A percentile compares a stretch with the other conserved stretches of the same genome.
phyloP scores from a whole-genome alignment of 768 basidiomycete species.

The Lentinus tigrinus region DNA sequence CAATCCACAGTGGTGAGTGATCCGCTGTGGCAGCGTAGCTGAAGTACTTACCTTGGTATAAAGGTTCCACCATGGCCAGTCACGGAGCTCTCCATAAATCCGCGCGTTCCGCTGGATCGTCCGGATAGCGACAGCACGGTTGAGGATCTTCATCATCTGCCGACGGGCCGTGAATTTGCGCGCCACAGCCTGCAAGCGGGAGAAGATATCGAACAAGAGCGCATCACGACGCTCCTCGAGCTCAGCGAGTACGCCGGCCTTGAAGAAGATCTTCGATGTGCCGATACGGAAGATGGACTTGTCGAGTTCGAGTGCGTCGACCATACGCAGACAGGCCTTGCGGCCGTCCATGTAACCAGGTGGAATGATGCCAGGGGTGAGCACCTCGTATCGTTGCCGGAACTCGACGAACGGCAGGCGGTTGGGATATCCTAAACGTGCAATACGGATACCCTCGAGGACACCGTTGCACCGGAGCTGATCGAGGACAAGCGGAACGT shows the following conservation, averaged over 20 bases:
- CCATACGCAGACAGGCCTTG: conserved; percentile 90
- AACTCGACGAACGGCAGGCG: conserved; percentile 96
- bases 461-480: conserved; percentile 99
- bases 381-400: conserved; percentile 92
- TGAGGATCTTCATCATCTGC: conserved; percentile 92
- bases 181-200: conserved; percentile 81
- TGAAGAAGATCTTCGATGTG: conserved; percentile 98
- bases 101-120: conserved; percentile 94
- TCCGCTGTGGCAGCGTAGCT: background rate
- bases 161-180: conserved; percentile 84
- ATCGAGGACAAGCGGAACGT: conserved; percentile 92
- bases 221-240: conserved; percentile 90
- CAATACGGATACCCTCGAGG: conserved; percentile 96
- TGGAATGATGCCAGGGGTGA: conserved; percentile 91
- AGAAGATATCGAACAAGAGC: conserved; percentile 86
- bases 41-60: conserved; percentile 74
- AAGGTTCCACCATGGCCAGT: conserved; percentile 99
- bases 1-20: background rate
- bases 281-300: conserved; percentile 85
- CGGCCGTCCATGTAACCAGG: conserved; percentile 97
- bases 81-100: conserved; percentile 82
- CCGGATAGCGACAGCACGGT: conserved; percentile 85
- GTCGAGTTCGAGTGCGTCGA: conserved; percentile 85
- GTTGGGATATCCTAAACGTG: conserved; percentile 95
- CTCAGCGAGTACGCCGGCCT: conserved; percentile 94